Evolutionary conservation across 2,329 filamentous ascomycete species (phyloP).

Genomic region (Fonsecaea monophora): DNA sequence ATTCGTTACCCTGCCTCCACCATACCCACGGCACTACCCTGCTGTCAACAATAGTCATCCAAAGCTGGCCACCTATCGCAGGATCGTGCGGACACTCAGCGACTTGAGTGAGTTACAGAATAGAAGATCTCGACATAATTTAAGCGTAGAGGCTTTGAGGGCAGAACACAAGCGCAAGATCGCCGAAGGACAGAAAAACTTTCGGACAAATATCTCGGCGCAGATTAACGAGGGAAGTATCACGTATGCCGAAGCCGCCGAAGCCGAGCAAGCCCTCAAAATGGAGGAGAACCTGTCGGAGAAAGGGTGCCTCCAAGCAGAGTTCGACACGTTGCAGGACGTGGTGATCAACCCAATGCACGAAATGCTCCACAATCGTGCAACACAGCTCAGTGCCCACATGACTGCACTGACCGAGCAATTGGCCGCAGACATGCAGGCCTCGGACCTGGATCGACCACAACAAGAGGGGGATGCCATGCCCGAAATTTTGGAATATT

Average conservation of each 20-base stretch:
- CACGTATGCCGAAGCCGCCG: slow-evolving; percentile 80
- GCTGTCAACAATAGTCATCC: slow-evolving; percentile 97
- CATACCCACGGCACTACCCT: slow-evolving; percentile 92
- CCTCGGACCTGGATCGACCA: slow-evolving; percentile 76
- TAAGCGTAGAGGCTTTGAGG: slow-evolving; percentile 62
- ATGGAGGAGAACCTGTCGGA: slow-evolving; percentile 72
- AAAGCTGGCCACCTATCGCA: slow-evolving; percentile 78
- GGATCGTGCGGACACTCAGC: slow-evolving; percentile 73
- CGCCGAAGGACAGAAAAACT: slow-evolving; percentile 67
- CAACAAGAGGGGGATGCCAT: slow-evolving; percentile 96
- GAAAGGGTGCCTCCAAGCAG: slow-evolving; percentile 75
- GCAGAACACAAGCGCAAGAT: slow-evolving; percentile 60
- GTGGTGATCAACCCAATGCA: slow-evolving; percentile 85
- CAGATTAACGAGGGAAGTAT: slow-evolving; percentile 80
- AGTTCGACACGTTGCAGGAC: slow-evolving; percentile 84
- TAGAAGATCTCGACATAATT: slow-evolving; percentile 63
- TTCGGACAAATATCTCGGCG: slow-evolving; percentile 76
- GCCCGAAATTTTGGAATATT: slow-evolving; percentile 89
- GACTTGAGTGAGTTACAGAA: slow-evolving; percentile 74
- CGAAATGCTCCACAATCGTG: slow-evolving; percentile 76
- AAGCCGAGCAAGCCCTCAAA: slow-evolving; percentile 77
- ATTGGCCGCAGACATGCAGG: slow-evolving; percentile 74
- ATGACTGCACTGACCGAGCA: slow-evolving; percentile 76
- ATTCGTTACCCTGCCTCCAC: slow-evolving; percentile 88
- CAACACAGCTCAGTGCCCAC: slow-evolving; percentile 74